phyloP scores from a whole-genome alignment of 768 basidiomycete species.

The Sutorius australiensis region DNA sequence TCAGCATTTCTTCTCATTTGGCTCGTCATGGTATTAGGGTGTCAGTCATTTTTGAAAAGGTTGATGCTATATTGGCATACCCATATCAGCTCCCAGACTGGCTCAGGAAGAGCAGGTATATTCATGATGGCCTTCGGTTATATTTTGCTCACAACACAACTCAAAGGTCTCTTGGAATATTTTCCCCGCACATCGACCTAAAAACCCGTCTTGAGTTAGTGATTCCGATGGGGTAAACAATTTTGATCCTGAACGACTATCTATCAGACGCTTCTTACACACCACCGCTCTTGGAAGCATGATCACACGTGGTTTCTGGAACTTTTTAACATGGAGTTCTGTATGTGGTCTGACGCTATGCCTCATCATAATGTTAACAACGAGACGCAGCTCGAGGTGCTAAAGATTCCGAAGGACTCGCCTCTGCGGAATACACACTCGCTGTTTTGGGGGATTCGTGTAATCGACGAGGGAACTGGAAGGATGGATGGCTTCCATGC shows the following conservation, averaged over 20 bases:
- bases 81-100: conserved; percentile 48
- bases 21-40: conserved; percentile 48
- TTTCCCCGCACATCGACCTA: conserved; percentile 48
- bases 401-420: conserved; percentile 42
- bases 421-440: conserved; percentile 44
- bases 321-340: conserved; percentile 35
- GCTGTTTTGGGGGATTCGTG: conserved; percentile 42
- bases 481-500: conserved; percentile 46
- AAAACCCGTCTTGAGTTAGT: conserved; percentile 52
- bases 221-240: not conserved
- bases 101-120: conserved; percentile 57
- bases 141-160: not conserved
- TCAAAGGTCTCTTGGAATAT: conserved; percentile 43
- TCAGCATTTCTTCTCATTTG: conserved; percentile 48
- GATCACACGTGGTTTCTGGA: conserved; percentile 49
- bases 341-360: conserved; percentile 27
- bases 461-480: conserved; percentile 51
- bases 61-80: conserved; percentile 49
- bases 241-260: conserved; percentile 14
- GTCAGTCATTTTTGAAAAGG: conserved; percentile 46
- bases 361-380: not conserved
- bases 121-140: not conserved
- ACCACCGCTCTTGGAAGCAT: conserved; percentile 52
- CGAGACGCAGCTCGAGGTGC: not conserved
- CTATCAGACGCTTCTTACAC: conserved; percentile 53